Evolutionary conservation across 2,329 filamentous ascomycete genomes (phyloP).

Genomic region (Trichophyton verrucosum): DNA sequence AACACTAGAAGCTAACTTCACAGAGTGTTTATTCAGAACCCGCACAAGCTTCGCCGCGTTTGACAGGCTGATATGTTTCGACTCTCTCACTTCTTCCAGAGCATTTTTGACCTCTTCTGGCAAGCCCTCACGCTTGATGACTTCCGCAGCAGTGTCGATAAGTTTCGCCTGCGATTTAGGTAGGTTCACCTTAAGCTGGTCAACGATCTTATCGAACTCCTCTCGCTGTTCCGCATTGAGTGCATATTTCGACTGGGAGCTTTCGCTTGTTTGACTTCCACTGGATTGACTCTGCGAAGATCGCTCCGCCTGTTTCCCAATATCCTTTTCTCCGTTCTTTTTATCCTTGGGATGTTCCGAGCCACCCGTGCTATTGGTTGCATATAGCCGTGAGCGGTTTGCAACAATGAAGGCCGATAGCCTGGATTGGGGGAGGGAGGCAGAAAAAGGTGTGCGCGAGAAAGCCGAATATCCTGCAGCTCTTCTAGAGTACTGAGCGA

Average conservation of each 20-base stretch:
- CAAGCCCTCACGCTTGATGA: slow-evolving; percentile 56
- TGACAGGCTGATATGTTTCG: slow-evolving; percentile 39
- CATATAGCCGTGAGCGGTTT: slow-evolving; percentile 28
- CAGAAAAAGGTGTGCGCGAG: slow-evolving; percentile 34
- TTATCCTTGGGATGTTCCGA: slow-evolving; percentile 34
- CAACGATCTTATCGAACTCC: slow-evolving; percentile 46
- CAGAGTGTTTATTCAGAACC: slow-evolving; percentile 45
- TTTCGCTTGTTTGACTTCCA: slow-evolving; percentile 12
- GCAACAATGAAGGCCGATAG: slow-evolving; percentile 27
- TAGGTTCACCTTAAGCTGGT: slow-evolving; percentile 44
- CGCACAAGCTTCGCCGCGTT: slow-evolving; percentile 50
- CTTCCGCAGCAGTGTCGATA: slow-evolving; percentile 48
- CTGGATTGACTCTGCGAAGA: slow-evolving; percentile 16
- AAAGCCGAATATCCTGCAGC: slow-evolving; percentile 42
- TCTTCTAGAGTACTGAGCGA: slow-evolving; percentile 50
- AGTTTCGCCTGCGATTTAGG: slow-evolving; percentile 50
- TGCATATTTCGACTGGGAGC: slow-evolving; percentile 30
- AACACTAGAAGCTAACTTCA: slow-evolving; percentile 34
- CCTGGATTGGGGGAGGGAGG: slow-evolving; percentile 26
- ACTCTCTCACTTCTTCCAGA: slow-evolving; percentile 43
- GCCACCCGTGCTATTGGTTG: slow-evolving; percentile 33
- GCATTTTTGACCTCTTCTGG: slow-evolving; percentile 56
- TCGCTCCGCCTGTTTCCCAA: slow-evolving; percentile 14
- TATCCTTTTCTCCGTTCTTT: slow-evolving; percentile 22
- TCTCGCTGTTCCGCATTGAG: slow-evolving; percentile 46